phyloP scores from a whole-genome alignment of 176 grass and related monocot species.

The Bolboschoenus planiculmis region DNA sequence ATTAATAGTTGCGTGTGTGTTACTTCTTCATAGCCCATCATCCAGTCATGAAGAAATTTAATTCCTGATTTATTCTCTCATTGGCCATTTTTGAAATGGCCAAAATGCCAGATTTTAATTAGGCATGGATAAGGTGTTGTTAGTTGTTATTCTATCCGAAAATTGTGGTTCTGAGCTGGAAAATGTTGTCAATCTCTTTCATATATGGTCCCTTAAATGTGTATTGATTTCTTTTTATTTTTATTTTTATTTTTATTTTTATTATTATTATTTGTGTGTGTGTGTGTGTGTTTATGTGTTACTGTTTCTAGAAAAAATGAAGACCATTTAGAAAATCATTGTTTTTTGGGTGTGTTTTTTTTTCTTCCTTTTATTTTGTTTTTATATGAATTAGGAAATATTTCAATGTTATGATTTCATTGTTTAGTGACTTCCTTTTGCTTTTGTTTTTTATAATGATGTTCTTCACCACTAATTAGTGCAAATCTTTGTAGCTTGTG shows the following conservation, averaged over 20 bases:
- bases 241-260: too few species aligned
- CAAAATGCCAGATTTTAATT: conserved; percentile 1
- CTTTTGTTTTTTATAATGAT: too few species aligned
- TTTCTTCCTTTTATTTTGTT: neutral
- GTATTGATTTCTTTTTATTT: too few species aligned
- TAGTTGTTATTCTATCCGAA: neutral
- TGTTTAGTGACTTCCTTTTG: neutral
- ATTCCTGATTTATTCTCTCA: neutral
- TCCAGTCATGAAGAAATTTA: neutral
- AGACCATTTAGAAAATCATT: neutral
- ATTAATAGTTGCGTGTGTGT: conserved; percentile 8
- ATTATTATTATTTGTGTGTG: too few species aligned
- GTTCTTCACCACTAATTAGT: neutral
- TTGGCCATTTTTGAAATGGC: neutral
- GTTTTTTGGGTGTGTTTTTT: neutral
- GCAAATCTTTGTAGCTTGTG: neutral
- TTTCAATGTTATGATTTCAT: neutral
- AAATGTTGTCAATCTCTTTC: neutral
- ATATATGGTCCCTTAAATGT: neutral
- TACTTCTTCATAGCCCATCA: neutral
- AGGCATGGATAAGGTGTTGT: neutral
- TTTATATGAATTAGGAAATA: neutral
- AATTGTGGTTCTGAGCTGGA: neutral
- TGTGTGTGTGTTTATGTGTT: too few species aligned
- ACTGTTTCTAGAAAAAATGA: neutral